A percentile compares a stretch with the other conserved stretches of the same genome.
Conservation (phyloP, 148 eudicot genomes). For the Drosera capensis region DNA sequence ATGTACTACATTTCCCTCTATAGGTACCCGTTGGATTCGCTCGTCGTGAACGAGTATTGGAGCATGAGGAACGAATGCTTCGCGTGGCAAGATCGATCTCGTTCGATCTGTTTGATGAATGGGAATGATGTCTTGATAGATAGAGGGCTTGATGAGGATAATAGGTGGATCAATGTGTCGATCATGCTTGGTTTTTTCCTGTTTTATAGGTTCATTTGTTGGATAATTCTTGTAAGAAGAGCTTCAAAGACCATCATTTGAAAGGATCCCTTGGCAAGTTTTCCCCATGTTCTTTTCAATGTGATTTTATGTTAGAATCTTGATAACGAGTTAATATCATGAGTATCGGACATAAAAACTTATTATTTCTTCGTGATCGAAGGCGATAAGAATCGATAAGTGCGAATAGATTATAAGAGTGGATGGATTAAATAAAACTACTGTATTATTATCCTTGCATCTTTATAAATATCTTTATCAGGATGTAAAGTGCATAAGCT, state of each 20-base stretch:
- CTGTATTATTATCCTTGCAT: no score
- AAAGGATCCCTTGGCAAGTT: no score
- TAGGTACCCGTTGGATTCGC: conserved; percentile 69
- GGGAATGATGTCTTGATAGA: conserved; percentile 56
- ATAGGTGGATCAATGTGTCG: conserved; percentile 79
- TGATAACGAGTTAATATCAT: no score
- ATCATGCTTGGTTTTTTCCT: conserved; percentile 79
- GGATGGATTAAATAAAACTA: no score
- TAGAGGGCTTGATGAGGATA: conserved; percentile 66
- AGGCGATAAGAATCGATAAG: no score
- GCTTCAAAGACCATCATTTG: conserved; percentile 43
- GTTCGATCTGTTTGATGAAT: conserved; percentile 34
- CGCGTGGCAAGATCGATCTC: conserved; percentile 15
- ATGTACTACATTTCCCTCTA: conserved; percentile 89
- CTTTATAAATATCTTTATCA: no score
- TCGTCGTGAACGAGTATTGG: conserved; percentile 85
- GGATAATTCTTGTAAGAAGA: conserved; percentile 62
- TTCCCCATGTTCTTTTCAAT: no score
- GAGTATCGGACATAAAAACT: no score
- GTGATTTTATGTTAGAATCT: background rate
- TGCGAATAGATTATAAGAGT: no score
- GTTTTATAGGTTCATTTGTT: conserved; percentile 66
- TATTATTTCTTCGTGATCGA: no score
- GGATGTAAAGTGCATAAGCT: no score
- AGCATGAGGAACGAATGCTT: conserved; percentile 52